phyloP scores from a whole-genome alignment of 345 rosid species.

The Cardamine chenopodiifolia region DNA sequence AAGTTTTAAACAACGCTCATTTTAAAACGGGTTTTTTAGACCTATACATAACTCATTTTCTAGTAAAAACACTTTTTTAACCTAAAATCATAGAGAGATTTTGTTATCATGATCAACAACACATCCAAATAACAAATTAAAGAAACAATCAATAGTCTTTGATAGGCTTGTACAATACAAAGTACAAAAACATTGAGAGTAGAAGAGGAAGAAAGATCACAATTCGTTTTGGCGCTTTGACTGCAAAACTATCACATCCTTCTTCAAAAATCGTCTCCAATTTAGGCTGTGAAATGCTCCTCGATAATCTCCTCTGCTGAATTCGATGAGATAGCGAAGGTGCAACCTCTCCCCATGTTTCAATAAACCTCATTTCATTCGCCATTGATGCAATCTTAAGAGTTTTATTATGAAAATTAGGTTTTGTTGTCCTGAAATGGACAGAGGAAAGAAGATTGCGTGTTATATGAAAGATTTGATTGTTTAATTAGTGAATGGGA shows the following conservation, averaged over 20 bases:
- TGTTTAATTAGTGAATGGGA: background rate
- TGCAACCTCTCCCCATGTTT: constrained; percentile 48
- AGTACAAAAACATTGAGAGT: constrained; percentile 41
- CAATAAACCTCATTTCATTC: constrained; percentile 44
- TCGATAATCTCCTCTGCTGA: constrained; percentile 31
- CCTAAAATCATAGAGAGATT: constrained; percentile 19
- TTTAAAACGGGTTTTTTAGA: background rate
- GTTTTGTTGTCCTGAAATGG: background rate
- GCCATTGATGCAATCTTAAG: constrained; percentile 38
- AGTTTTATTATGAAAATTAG: background rate
- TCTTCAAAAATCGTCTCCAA: constrained; percentile 56
- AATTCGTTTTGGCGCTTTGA: constrained; percentile 38
- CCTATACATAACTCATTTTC: background rate
- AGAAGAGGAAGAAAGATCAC: constrained; percentile 47
- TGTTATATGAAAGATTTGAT: background rate
- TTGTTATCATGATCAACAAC: constrained; percentile 36
- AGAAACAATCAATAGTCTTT: constrained; percentile 18
- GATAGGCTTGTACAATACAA: constrained; percentile 38
- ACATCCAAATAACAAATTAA: background rate
- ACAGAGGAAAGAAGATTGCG: constrained; percentile 12
- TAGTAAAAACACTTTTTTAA: background rate
- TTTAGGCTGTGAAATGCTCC: constrained; percentile 34
- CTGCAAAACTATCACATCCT: constrained; percentile 31
- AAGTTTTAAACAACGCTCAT: background rate
- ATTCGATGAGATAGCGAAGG: constrained; percentile 42